Percentiles rank a stretch among this genome's conserved stretches.
Conservation (phyloP, 208 protist genomes). For the Vickermania spadyakhi region DNA sequence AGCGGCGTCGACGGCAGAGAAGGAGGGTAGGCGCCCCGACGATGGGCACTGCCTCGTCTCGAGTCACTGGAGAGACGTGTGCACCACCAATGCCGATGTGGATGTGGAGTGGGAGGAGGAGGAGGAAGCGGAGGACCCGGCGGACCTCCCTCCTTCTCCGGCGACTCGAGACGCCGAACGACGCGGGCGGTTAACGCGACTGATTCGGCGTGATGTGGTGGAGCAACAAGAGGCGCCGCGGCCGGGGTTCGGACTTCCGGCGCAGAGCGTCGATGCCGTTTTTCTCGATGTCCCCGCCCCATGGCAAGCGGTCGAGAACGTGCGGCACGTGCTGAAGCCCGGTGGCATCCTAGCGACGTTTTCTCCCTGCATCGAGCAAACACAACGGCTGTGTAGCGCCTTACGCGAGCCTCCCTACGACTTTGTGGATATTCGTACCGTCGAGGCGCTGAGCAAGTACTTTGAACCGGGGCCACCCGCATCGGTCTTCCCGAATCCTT, state of each 20-base stretch:
- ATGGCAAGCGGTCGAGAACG: constrained; percentile 82
- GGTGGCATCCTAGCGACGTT: constrained; percentile 89
- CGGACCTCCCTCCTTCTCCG: constrained; percentile 1
- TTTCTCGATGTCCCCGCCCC: constrained; percentile 91
- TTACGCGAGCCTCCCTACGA: constrained; percentile 51
- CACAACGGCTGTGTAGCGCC: constrained; percentile 64
- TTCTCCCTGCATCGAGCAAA: constrained; percentile 92
- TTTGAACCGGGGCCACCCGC: constrained; percentile 37
- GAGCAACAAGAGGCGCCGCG: constrained; percentile 23
- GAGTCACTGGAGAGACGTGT: constrained; percentile 81
- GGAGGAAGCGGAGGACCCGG: not conserved
- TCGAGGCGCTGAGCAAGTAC: constrained; percentile 74
- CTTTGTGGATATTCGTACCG: constrained; percentile 84
- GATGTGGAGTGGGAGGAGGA: constrained; percentile 11
- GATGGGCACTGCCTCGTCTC: constrained; percentile 42
- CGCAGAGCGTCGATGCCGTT: constrained; percentile 72
- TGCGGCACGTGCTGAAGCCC: constrained; percentile 62
- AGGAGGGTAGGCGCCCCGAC: constrained; percentile 54
- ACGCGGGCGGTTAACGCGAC: constrained; percentile 9
- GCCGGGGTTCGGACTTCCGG: constrained; percentile 65
- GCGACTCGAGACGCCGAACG: constrained; percentile 10
- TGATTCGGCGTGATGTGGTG: constrained; percentile 24
- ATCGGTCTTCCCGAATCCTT: not conserved
- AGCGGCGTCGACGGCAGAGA: too few species aligned
- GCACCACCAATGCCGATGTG: constrained; percentile 23